Base-by-base conservation (phyloP, 1,284 basidiomycete genomes). In the Ceratobasidium sp. region DNA sequence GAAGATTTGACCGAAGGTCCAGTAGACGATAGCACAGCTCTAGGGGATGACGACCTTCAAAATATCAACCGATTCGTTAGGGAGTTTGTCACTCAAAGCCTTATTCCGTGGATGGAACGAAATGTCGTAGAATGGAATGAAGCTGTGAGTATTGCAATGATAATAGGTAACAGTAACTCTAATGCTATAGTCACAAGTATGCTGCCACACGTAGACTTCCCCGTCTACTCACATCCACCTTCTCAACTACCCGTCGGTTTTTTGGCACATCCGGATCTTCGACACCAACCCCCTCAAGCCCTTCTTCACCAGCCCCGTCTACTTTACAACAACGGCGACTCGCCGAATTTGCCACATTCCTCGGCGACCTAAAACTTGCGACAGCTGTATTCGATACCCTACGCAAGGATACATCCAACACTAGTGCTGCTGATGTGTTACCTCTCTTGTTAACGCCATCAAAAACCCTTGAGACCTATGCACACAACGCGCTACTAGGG, bases 51-150 rank as follows among this genome's bases (percentile, higher is more conserved):
- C 53, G 95, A 98, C 77, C 90, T 95, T 9, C 85, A 90, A 70
- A 85, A 87, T 70, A 85, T 91, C 25, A 88, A 88, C 0, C 85
- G 86, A 49, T 94, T 98, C 73, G 84, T 94, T 5, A 85, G 95
- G 50, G 96, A 98, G 76, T 89, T 98, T 73, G 84, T 94, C 1
- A 88, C 90, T 2, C 93, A 94, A 85, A 95, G 90, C 74, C 80
- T 99, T 39, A 79, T 98, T 2, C 96, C 96, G 0, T 98, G 91
- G 89, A 95, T 99, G 92, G 96, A 99, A 79, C 90, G 90, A 73
- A 89, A 88, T 75, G 89, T 97, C 0, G 76, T 94, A 53, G 92
- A 97, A 70, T 97, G 94, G 91, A 97, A 97, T 76, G 96, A 99
- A 80, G 84, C 84, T 71, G 90, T 91, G 74, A 71, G 81, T 74